Conservation (phyloP, 495 filamentous ascomycete species). For the Daldinia grandis region DNA sequence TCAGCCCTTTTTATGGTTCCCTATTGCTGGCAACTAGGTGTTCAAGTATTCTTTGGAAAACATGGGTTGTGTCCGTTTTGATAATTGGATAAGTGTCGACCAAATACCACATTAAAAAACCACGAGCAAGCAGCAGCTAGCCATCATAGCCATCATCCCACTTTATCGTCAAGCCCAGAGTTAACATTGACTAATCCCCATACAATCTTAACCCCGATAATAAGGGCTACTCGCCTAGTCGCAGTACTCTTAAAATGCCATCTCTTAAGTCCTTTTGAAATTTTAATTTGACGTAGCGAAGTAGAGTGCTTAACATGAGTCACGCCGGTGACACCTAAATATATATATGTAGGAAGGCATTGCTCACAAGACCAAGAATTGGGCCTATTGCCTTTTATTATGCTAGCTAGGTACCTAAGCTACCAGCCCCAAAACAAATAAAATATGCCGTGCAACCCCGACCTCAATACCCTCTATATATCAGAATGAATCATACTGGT, state of each 20-base stretch:
- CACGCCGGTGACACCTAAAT: too few species aligned
- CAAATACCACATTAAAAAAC: not conserved
- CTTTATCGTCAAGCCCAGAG: not conserved
- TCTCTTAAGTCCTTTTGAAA: too few species aligned
- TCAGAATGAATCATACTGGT: constrained; percentile 43
- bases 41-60: not conserved
- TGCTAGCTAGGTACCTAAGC: too few species aligned
- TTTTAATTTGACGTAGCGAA: too few species aligned
- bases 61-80: not conserved
- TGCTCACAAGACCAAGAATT: not conserved
- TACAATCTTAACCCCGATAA: not conserved
- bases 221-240: not conserved
- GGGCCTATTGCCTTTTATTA: not conserved
- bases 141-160: too few species aligned
- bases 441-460: constrained; percentile 1
- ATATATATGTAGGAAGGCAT: not conserved
- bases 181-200: not conserved
- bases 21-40: too few species aligned
- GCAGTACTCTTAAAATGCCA: too few species aligned
- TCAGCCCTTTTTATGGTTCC: too few species aligned
- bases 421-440: too few species aligned
- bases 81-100: not conserved
- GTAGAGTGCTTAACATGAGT: too few species aligned
- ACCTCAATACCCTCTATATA: not conserved
- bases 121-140: too few species aligned